phyloP scores from a whole-genome alignment of 208 protist species.

The Trypanosoma mega region DNA sequence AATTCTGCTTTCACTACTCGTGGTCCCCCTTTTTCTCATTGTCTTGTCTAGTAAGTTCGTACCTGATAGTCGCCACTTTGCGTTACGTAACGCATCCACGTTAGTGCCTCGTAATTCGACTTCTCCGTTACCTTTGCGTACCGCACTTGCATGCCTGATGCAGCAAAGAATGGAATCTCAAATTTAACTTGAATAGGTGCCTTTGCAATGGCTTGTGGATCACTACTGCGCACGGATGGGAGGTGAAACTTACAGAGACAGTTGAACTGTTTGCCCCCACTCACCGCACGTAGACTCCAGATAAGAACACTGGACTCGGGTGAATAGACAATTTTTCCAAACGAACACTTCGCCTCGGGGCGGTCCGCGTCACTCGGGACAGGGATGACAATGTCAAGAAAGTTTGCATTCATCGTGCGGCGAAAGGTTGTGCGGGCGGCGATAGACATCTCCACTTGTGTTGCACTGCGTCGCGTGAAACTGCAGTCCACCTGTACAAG shows the following conservation, averaged over 20 bases:
- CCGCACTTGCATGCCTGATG: conserved; percentile 98
- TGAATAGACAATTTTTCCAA: conserved; percentile 94
- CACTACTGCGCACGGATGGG: conserved; percentile 89
- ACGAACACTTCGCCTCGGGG: conserved; percentile 91
- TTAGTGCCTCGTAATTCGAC: conserved; percentile 95
- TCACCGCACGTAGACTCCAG: conserved; percentile 98
- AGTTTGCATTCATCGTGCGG: conserved; percentile 91
- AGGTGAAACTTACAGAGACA: conserved; percentile 95
- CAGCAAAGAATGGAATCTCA: conserved; percentile 98
- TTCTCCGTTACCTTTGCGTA: conserved; percentile 99
- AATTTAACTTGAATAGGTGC: conserved; percentile 97
- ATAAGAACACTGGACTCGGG: conserved; percentile 96
- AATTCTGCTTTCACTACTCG: not conserved
- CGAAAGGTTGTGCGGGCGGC: conserved; percentile 94
- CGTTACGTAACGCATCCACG: conserved; percentile 99
- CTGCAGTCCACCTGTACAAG: conserved; percentile 92
- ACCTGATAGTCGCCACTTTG: conserved; percentile 97
- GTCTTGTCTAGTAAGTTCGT: conserved; percentile 62
- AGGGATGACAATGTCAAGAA: conserved; percentile 97
- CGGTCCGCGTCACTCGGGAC: conserved; percentile 97
- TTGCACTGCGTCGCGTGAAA: conserved; percentile 88
- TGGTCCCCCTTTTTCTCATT: conserved; percentile 1
- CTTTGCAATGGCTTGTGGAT: conserved; percentile 64
- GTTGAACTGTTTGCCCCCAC: conserved; percentile 92
- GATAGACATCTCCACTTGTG: conserved; percentile 94